These are phyloP conservation scores for Verticillium isaacii DNA, from an alignment of 2,329 filamentous ascomycete genomes.

Conservation along the genomic window DNA sequence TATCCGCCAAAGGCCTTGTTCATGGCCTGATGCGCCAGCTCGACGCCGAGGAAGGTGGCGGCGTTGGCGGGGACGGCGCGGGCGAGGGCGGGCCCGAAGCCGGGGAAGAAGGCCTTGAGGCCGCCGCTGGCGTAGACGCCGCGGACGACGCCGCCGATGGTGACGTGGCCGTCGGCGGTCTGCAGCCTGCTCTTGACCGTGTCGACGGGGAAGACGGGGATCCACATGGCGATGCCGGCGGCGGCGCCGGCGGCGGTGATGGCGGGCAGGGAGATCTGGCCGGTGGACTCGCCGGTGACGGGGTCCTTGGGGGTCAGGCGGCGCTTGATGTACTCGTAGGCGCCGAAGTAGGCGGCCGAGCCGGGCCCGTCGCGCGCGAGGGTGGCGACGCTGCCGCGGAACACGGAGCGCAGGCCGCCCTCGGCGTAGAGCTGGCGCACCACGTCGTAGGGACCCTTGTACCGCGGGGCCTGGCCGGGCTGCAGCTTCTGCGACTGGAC, in stretches of 20 bases:
- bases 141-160: slow-evolving; percentile 72
- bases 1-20: slow-evolving; percentile 59
- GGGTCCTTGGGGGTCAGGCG: slow-evolving; percentile 78
- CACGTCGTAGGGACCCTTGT: slow-evolving; percentile 82
- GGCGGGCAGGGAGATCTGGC: slow-evolving; percentile 74
- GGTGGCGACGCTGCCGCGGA: slow-evolving; percentile 85
- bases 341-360: slow-evolving; percentile 91
- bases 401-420: slow-evolving; percentile 86
- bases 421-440: slow-evolving; percentile 90
- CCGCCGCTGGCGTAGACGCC: slow-evolving; percentile 82
- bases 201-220: slow-evolving; percentile 95
- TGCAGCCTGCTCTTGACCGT: slow-evolving; percentile 94
- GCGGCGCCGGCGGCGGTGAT: slow-evolving; percentile 83
- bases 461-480: slow-evolving; percentile 88
- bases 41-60: slow-evolving; percentile 85
- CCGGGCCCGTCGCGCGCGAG: slow-evolving; percentile 91
- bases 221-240: slow-evolving; percentile 98
- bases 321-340: slow-evolving; percentile 95
- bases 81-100: slow-evolving; percentile 86
- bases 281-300: slow-evolving; percentile 63
- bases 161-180: slow-evolving; percentile 81
- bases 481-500: slow-evolving; percentile 91
- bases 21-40: slow-evolving; percentile 80
- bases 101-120: slow-evolving; percentile 91
- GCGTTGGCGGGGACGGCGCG: slow-evolving; percentile 95